Evolutionary conservation across 108 stramenopile genomes (phyloP).

Genomic region (Cylindrotheca fusiformis): DNA sequence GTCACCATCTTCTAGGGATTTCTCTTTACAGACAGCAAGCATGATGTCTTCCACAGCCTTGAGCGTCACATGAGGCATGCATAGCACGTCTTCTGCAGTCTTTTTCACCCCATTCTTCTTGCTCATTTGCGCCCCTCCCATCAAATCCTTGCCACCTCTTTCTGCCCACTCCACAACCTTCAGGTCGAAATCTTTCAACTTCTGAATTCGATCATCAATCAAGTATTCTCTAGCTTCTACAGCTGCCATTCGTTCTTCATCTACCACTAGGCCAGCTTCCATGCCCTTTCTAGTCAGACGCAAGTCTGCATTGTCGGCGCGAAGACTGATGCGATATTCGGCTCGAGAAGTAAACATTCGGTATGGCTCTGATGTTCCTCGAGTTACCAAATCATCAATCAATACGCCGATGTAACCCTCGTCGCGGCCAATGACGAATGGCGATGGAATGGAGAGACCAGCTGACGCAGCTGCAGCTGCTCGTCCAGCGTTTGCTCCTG

Average conservation of each 20-base stretch:
- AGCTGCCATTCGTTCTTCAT: slow-evolving; percentile 78
- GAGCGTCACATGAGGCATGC: slow-evolving; percentile 85
- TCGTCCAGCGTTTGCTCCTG: slow-evolving; percentile 91
- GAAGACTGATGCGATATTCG: slow-evolving; percentile 89
- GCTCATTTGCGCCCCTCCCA: slow-evolving; percentile 71
- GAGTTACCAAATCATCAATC: slow-evolving; percentile 96
- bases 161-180: slow-evolving; percentile 80
- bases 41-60: slow-evolving; percentile 80
- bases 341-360: slow-evolving; percentile 98
- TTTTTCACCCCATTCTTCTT: slow-evolving; percentile 73
- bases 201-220: slow-evolving; percentile 65
- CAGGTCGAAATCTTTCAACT: slow-evolving; percentile 64
- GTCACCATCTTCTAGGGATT: slow-evolving; percentile 8
- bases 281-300: slow-evolving; percentile 89
- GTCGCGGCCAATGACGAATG: slow-evolving; percentile 91
- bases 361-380: slow-evolving; percentile 94
- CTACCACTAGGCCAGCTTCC: slow-evolving; percentile 86
- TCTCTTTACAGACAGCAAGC: slow-evolving; percentile 39
- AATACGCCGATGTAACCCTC: slow-evolving; percentile 97
- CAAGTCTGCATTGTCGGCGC: slow-evolving; percentile 96
- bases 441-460: slow-evolving; percentile 50
- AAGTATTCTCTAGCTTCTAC: slow-evolving; percentile 69
- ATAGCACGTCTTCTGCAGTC: slow-evolving; percentile 84
- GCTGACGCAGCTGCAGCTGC: slow-evolving; percentile 48
- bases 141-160: slow-evolving; percentile 64